Evolutionary conservation across 2,329 filamentous ascomycete species (phyloP), one percentile per base, ranked within the genome.

Genomic region (Bipolaris sorokiniana): DNA sequence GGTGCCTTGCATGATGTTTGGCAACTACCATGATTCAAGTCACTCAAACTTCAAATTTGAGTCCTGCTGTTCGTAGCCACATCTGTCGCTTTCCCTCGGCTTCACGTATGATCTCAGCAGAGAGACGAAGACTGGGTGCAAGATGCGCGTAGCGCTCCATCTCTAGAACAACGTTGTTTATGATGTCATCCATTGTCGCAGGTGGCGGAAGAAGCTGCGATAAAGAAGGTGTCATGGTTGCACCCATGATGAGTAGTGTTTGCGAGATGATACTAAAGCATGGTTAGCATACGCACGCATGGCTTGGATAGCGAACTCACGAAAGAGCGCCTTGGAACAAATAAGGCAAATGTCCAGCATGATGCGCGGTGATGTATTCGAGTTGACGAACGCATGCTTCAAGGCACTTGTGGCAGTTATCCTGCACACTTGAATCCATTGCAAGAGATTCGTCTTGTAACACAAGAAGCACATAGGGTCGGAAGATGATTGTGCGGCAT

Each of bases 401-500:
- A 22, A 95, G 80, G 71, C 90, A 94, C 73, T 91, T 91, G 68
- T 89, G 86, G 74, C 91, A 94, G 69, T 88, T 90, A 48, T 92
- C 90, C 63, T 88, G 85, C 48, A 94, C 90, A 10, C 85, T 83
- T 10, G 86, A 86, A 76, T 94, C 90, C 67, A 89, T 76, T 13
- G 88, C 85, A 20, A 89, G 84, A 63, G 87, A 87, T 67, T 92
- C 90, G 59, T 93, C 91, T 69, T 92, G 88, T 20, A 95, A 77
- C 1, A 93, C 90, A 10, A 90, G 89, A 56, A 92, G 80, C 59
- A 94, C 90, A 73, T 94, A 94, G 0, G 91, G 91, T 26, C 91
- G 84, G 78, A 92, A 94, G 63, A 95, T 94, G 68, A 94, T 93
- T 23, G 90, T 94, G 54, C 90, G 87, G 75, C 91, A 95, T 40